Evolutionary conservation across 768 basidiomycete species (phyloP).

Genomic region (Suillus americanus): DNA sequence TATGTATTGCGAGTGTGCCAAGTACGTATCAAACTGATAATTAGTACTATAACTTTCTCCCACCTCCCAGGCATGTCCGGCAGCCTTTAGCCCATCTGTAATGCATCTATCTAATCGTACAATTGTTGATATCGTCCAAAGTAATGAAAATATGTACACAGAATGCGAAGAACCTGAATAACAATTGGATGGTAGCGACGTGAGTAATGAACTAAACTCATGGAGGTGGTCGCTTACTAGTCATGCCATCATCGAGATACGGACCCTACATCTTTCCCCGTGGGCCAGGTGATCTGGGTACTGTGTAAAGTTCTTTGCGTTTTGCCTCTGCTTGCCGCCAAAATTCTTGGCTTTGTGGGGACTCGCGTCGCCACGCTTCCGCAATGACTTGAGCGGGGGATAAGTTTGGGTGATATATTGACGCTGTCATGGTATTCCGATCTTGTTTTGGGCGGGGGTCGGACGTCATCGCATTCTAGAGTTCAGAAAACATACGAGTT

Average conservation of each 20-base stretch:
- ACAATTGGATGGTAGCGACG: conserved; percentile 5
- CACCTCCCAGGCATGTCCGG: conserved; percentile 10
- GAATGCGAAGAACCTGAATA: conserved; percentile 25
- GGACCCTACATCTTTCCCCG: conserved; percentile 52
- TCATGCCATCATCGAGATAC: conserved; percentile 15
- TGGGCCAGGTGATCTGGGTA: conserved; percentile 34
- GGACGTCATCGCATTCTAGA: conserved; percentile 38
- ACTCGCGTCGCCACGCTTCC: conserved; percentile 65
- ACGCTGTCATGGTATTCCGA: conserved; percentile 23
- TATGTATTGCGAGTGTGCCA: conserved; percentile 17
- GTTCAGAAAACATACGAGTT: conserved; percentile 23
- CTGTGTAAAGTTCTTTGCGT: conserved; percentile 43
- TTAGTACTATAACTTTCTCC: conserved; percentile 23
- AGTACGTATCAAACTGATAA: conserved; percentile 21
- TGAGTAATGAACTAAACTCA: conserved; percentile 3
- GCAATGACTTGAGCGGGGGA: conserved; percentile 66
- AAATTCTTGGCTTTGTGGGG: conserved; percentile 54
- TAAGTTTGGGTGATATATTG: conserved; percentile 28
- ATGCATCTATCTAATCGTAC: conserved; percentile 22
- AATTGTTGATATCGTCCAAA: conserved; percentile 23
- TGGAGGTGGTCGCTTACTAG: conserved; percentile 14
- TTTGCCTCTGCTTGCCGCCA: conserved; percentile 61
- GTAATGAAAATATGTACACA: conserved; percentile 27
- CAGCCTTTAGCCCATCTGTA: conserved; percentile 13
- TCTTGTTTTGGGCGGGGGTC: conserved; percentile 36